Conservation (phyloP, 192 early-diverging fungal genomes). For the Backusella liffmaniae region DNA sequence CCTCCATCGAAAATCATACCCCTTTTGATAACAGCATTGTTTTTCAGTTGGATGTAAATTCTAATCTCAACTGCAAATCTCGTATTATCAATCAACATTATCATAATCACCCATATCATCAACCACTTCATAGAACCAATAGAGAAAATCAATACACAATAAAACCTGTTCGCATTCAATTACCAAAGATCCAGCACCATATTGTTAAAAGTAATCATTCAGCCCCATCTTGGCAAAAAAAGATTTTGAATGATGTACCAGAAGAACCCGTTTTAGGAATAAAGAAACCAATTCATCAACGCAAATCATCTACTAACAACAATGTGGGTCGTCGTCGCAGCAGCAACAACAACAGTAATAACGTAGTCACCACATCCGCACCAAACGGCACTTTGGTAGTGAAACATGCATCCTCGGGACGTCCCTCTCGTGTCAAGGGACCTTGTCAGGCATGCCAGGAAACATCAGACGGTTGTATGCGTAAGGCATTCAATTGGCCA, state of each 20-base stretch:
- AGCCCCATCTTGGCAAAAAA: background rate
- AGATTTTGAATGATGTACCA: background rate
- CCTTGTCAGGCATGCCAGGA: constrained; percentile 40
- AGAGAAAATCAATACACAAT: constrained; percentile 18
- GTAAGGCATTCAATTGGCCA: constrained; percentile 42
- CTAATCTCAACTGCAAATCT: background rate
- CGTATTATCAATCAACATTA: background rate
- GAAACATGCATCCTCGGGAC: constrained; percentile 22
- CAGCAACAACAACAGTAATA: background rate
- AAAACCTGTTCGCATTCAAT: constrained; percentile 13
- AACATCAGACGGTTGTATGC: constrained; percentile 38
- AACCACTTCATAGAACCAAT: background rate
- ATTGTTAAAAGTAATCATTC: background rate
- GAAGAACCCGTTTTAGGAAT: background rate
- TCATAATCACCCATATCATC: background rate
- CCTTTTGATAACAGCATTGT: constrained; percentile 28
- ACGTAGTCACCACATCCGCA: background rate
- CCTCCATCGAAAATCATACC: constrained; percentile 9
- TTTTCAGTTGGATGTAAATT: constrained; percentile 23
- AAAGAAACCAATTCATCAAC: background rate
- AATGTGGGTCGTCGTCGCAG: background rate
- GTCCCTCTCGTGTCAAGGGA: constrained; percentile 30
- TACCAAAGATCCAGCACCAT: constrained; percentile 3
- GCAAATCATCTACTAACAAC: background rate
- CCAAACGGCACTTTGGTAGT: background rate